These are phyloP conservation scores for Aspergillus kassunensis DNA, from an alignment of 495 filamentous ascomycete genomes.

Conservation along the genomic window DNA sequence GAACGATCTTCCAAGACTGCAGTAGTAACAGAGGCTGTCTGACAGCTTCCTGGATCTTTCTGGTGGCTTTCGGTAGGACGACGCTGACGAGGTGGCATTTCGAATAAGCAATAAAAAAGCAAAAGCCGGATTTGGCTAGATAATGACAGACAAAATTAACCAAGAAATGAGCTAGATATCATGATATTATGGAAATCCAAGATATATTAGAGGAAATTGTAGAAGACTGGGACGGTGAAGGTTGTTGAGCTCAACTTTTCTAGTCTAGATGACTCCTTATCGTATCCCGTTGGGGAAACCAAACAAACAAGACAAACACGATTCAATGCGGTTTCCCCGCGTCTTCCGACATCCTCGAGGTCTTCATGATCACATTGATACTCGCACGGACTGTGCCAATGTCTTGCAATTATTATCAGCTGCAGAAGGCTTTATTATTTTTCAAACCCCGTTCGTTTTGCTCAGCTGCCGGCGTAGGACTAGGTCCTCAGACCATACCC, in stretches of 20 bases:
- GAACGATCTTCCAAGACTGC: conserved; percentile 28
- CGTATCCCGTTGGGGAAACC: neutral
- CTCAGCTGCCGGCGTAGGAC: neutral
- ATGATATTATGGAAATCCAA: neutral
- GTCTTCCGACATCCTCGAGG: too few species aligned
- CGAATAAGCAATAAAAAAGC: neutral
- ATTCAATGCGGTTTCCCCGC: conserved; percentile 8
- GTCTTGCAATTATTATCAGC: neutral
- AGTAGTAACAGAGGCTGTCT: conserved; percentile 17
- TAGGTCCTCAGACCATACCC: neutral
- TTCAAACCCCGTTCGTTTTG: neutral
- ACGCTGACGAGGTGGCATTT: conserved; percentile 39
- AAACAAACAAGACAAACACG: conserved; percentile 10
- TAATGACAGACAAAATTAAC: neutral
- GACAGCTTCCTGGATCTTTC: conserved; percentile 16
- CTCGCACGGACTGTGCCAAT: neutral
- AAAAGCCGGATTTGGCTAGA: conserved; percentile 2
- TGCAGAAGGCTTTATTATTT: neutral
- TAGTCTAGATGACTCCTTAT: neutral
- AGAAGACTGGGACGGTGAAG: neutral
- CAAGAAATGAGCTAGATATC: neutral
- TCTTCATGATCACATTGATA: neutral
- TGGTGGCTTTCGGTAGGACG: conserved; percentile 26
- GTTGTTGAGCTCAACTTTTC: neutral
- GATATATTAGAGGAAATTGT: neutral